Base-by-base conservation (phyloP, 2,329 filamentous ascomycete genomes). In the Ceratocystis variospora region DNA sequence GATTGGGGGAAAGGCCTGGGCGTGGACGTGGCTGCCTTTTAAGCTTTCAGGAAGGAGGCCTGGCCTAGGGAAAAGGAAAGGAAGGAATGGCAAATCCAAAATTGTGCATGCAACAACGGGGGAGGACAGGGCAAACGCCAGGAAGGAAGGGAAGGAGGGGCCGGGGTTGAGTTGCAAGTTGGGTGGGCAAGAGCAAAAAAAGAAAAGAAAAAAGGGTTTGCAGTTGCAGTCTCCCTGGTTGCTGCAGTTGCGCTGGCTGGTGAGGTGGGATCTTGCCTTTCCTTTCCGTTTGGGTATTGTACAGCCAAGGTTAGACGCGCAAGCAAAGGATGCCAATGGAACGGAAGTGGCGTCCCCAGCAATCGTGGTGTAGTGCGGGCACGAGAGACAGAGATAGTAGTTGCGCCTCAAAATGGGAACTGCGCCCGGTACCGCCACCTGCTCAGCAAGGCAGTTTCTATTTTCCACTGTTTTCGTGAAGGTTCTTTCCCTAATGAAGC, bases 21-120 rank as follows among this genome's bases (percentile, higher is more conserved):
- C 62, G 62, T 45, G 48, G 45, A 50, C 41, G 61, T 46, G 25
- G 22, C 61, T 46, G 45, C 44, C 31, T 50, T 64, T 37, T 55
- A 64, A 55, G 7, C 37, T 63, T 63, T 25, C 33, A 44, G 61
- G 37, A 44, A 25, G 41, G 28, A 3, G 28, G 3, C 28, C 28
- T 31, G 44, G 50, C n/a, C 41, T 25, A 59, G 28, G 53, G 22
- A 55, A 31, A 1, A 19, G 53, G 28, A 37, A 37, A 31, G 37
- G 10, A 41, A 41, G 37, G 37, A n/a, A 59, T 22, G 48, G 8
- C 48, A 53, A 15, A 28, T 53, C 48, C 37, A 12, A 41, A 28
- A 17, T 25, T 53, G n/a, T 50, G 48, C 48, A 19, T 25, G 19
- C 22, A 53, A 28, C 48, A 53, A 10, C 25, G 19, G 22, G 48